Evolutionary conservation across 2,329 filamentous ascomycete genomes (phyloP), one percentile per base, ranked within the genome.

Genomic region (Colletotrichum sp.): DNA sequence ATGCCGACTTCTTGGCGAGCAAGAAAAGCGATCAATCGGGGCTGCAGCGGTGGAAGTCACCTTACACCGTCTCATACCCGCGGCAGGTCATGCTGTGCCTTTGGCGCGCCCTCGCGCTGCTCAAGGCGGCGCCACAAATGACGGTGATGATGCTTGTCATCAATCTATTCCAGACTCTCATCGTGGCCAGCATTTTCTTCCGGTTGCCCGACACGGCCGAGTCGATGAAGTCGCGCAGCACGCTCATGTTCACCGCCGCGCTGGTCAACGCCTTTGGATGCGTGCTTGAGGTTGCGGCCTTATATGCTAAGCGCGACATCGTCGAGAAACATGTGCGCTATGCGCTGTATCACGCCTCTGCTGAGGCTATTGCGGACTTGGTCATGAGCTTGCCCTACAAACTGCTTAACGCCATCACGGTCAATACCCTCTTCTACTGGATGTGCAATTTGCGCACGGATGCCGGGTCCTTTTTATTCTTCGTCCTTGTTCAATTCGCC

Each of bases 111-210:
- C 71, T 74, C 16, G 69, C 64, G 15, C 67, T 79, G 15, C 69
- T 80, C 28, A 78, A 75, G 26, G 72, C 71, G 8, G 78, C 79
- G 18, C 79, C 79, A 7, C 73, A 73, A 52, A 69, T 77, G 76
- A 78, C 78, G 30, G 60, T 80, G 34, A 62, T 55, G 34, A 77
- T 76, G 72, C 81, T 84, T 13, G 77, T 79, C 12, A 77, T 82
- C 18, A 81, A 83, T 79, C 88, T 90, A 55, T 86, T 92, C 77
- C 90, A 94, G 85, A 90, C 92, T 39, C 85, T 95, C 65, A 90
- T 95, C 78, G 89, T 94, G 69, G 91, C 78, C 87, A 91, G 82
- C 69, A 89, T 95, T 73, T 95, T 95, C 83, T 95, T 90, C 86
- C 91, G 94, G 80, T 84, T 94, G 24, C 81, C 86, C 8, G 77